Percentiles rank a stretch among this genome's conserved stretches.
Conservation (phyloP, 805 yeast genomes). For the Kodamaea neixiangensis region DNA sequence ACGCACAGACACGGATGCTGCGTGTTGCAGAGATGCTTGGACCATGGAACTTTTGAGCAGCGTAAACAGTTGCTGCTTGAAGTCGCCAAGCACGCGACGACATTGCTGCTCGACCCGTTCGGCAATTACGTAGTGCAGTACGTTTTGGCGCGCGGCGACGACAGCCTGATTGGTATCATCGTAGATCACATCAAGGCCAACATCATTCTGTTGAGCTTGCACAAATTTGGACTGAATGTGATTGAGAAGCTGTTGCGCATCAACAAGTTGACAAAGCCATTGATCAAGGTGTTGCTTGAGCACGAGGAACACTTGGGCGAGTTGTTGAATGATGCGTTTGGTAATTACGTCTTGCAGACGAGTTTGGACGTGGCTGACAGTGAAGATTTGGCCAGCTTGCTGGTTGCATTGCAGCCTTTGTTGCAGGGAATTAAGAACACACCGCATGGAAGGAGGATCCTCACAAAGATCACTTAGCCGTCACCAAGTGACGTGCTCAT, state of each 20-base stretch:
- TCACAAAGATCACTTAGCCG: conserved; percentile 49
- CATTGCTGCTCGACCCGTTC: conserved; percentile 84
- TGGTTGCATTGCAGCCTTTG: conserved; percentile 67
- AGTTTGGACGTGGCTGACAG: conserved; percentile 56
- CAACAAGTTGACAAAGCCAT: conserved; percentile 44
- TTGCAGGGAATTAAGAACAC: conserved; percentile 80
- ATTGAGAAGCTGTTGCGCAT: conserved; percentile 56
- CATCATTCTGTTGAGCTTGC: conserved; percentile 51
- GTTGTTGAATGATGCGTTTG: conserved; percentile 57
- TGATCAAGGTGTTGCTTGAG: conserved; percentile 45
- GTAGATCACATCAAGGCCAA: conserved; percentile 38
- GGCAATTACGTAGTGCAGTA: conserved; percentile 98
- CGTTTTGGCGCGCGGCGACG: conserved; percentile 59
- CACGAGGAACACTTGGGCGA: conserved; percentile 37
- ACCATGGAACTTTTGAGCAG: conserved; percentile 77
- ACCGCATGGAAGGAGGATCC: conserved; percentile 94
- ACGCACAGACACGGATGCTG: conserved; percentile 80
- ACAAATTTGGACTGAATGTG: conserved; percentile 49
- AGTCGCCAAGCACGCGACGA: conserved; percentile 68
- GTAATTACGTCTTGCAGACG: conserved; percentile 61
- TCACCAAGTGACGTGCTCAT: background rate
- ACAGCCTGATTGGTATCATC: conserved; percentile 31
- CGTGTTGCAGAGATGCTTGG: conserved; percentile 91
- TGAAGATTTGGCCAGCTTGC: conserved; percentile 54
- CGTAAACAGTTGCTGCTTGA: conserved; percentile 63